Evolutionary conservation across 495 filamentous ascomycete genomes (phyloP), one percentile per base, ranked within the genome.

Genomic region (Aspergillus wentii): DNA sequence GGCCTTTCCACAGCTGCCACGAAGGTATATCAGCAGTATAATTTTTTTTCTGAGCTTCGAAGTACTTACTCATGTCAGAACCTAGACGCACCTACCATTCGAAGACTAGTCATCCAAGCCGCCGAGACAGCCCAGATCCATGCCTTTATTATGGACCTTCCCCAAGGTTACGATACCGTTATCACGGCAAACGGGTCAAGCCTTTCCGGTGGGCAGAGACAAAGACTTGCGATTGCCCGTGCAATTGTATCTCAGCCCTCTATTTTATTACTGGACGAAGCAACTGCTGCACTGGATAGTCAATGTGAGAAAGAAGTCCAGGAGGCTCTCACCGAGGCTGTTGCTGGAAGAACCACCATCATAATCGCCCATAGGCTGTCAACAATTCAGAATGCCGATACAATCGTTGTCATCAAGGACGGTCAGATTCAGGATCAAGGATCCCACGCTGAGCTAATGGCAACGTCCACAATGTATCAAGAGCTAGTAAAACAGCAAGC

Each of bases 271-370:
- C 59, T 80, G 10, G 76, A 80, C 48, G 76, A 80, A 43, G 76
- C 75, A 1, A 80, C 76, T 0, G 66, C 64, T 13, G 69, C 72
- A 37, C 54, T 80, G 17, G 76, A 80, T 44, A 63, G 65, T 9
- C 54, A 66, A 51, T 86, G 82, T 1, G 86, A 92, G 46, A 68
- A 76, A 32, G 67, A 76, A 38, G 86, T 90, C 29, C 86, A 89
- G 53, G 66, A 75, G 19, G 81, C 83, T 5, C 68, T 89, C 33
- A 42, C 61, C 3, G 44, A 43, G 8, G 58, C 60, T 17, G 61
- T 62, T 21, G 31, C 29, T 2, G 50, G 51, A 15, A 52, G 56
- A 8, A 75, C 70, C 6, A 46, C 65, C 1, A 49, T 76, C 11
- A 60, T 62, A 5, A 62, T 76, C 30, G 72, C 71, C 0, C 72